Percentiles rank a stretch among this genome's conserved stretches.
phyloP scores from a whole-genome alignment of 2,329 filamentous ascomycete genomes.

The Graphiopsis chlorocephala region DNA sequence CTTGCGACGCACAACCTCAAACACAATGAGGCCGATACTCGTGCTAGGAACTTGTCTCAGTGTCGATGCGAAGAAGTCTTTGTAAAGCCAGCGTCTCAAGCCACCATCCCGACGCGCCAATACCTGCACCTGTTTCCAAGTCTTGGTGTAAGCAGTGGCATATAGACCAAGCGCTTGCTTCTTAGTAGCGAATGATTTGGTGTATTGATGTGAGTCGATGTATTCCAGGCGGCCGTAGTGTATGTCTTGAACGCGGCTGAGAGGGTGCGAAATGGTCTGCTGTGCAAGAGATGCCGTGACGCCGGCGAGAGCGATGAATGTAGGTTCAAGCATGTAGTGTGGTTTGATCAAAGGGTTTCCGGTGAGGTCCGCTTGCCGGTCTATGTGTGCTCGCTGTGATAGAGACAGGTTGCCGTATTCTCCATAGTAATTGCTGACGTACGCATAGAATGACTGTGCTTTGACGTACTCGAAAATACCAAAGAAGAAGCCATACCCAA shows the following conservation, averaged over 20 bases:
- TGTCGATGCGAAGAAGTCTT: conserved; percentile 69
- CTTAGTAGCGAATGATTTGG: conserved; percentile 39
- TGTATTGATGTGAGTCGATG: conserved; percentile 57
- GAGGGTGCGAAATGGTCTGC: conserved; percentile 67
- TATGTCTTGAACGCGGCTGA: conserved; percentile 67
- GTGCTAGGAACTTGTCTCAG: conserved; percentile 74
- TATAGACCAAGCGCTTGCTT: conserved; percentile 62
- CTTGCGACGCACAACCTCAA: conserved; percentile 71
- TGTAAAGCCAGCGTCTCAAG: conserved; percentile 64
- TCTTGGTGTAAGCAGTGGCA: conserved; percentile 68
- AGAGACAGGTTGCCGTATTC: conserved; percentile 34
- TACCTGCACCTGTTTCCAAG: conserved; percentile 58
- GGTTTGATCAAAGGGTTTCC: conserved; percentile 59
- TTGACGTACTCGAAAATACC: conserved; percentile 74
- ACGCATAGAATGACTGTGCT: conserved; percentile 68
- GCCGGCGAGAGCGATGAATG: conserved; percentile 68
- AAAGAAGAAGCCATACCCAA: conserved; percentile 71
- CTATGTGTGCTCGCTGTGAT: conserved; percentile 32
- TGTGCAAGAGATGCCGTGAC: conserved; percentile 66
- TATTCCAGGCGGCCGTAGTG: conserved; percentile 72
- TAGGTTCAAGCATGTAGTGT: conserved; percentile 72
- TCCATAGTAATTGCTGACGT: conserved; percentile 69
- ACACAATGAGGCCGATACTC: conserved; percentile 73
- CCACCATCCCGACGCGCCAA: conserved; percentile 59
- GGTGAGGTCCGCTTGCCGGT: conserved; percentile 27